Conservation (phyloP, 371 early-diverging fungal genomes). For the Zopfochytrium polystomum region DNA sequence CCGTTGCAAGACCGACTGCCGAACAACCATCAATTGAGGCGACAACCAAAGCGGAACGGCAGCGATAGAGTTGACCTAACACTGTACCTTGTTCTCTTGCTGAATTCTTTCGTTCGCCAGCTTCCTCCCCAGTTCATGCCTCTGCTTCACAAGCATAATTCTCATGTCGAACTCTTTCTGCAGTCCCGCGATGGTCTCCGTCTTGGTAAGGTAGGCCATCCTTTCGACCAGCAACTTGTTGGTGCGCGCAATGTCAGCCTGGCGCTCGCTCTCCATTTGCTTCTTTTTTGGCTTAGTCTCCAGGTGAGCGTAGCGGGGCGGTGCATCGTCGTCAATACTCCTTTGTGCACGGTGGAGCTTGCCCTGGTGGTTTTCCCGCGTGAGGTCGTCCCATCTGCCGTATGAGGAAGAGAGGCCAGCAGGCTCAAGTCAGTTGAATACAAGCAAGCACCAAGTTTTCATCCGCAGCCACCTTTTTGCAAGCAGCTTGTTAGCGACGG, state of each 20-base stretch:
- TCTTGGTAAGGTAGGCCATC: slow-evolving; percentile 16
- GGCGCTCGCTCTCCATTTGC: slow-evolving; percentile 18
- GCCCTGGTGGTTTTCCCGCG: slow-evolving; percentile 10
- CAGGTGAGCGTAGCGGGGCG: slow-evolving; percentile 9
- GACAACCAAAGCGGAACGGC: too few species aligned
- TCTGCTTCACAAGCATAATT: background rate
- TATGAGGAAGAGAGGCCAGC: background rate
- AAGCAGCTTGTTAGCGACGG: slow-evolving; percentile 16
- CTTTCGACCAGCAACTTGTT: slow-evolving; percentile 13
- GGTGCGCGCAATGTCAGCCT: slow-evolving; percentile 11
- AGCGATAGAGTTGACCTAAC: too few species aligned
- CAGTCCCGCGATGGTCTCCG: background rate
- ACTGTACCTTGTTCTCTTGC: background rate
- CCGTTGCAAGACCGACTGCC: background rate
- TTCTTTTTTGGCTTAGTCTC: slow-evolving; percentile 14
- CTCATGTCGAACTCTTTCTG: background rate
- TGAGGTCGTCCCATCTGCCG: slow-evolving; percentile 16
- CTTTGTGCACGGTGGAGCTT: slow-evolving; percentile 3
- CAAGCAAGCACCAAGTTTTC: background rate
- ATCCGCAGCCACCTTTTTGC: slow-evolving; percentile 3
- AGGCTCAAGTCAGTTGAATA: background rate
- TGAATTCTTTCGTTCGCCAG: background rate
- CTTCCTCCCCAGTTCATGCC: background rate
- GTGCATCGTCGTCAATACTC: slow-evolving; percentile 12
- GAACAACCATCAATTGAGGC: too few species aligned